phyloP scores from a whole-genome alignment of 257 asterid genomes.

The Petrea volubilis region DNA sequence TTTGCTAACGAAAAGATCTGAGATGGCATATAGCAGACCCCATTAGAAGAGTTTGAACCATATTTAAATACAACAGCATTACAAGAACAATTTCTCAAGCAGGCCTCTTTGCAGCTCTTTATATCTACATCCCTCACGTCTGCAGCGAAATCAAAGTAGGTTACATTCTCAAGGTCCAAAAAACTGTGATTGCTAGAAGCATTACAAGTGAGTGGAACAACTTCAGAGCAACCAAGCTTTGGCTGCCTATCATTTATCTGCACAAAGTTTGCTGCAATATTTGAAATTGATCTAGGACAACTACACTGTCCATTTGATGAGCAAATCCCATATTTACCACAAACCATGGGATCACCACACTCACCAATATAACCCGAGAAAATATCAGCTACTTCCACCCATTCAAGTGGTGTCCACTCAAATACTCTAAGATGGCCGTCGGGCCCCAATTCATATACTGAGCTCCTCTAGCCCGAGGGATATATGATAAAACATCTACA shows the following conservation, averaged over 20 bases:
- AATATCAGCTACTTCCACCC: slow-evolving; percentile 36
- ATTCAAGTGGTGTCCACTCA: slow-evolving; percentile 32
- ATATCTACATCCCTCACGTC: slow-evolving; percentile 11
- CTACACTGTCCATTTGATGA: slow-evolving; percentile 40
- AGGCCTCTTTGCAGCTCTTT: slow-evolving; percentile 38
- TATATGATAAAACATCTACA: not conserved
- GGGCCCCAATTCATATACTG: slow-evolving; percentile 43
- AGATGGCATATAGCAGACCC: slow-evolving; percentile 39
- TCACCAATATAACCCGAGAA: slow-evolving; percentile 22
- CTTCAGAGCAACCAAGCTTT: slow-evolving; percentile 48
- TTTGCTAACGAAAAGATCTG: slow-evolving; percentile 37
- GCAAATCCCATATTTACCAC: slow-evolving; percentile 45
- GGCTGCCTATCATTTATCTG: slow-evolving; percentile 27
- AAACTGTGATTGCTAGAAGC: slow-evolving; percentile 21
- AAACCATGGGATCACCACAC: slow-evolving; percentile 45
- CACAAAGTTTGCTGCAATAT: slow-evolving; percentile 20
- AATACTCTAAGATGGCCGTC: slow-evolving; percentile 48
- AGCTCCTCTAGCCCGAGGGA: slow-evolving; percentile 28
- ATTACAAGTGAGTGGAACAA: slow-evolving; percentile 28
- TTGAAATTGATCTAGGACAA: slow-evolving; percentile 31
- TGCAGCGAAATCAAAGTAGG: slow-evolving; percentile 26
- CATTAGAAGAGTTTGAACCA: slow-evolving; percentile 21
- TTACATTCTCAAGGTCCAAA: slow-evolving; percentile 31
- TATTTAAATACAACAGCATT: slow-evolving; percentile 43
- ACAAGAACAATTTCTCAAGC: slow-evolving; percentile 46